These are phyloP conservation scores for Fraxinus greggii DNA, from an alignment of 305 asterid species.

Conservation along the genomic window DNA sequence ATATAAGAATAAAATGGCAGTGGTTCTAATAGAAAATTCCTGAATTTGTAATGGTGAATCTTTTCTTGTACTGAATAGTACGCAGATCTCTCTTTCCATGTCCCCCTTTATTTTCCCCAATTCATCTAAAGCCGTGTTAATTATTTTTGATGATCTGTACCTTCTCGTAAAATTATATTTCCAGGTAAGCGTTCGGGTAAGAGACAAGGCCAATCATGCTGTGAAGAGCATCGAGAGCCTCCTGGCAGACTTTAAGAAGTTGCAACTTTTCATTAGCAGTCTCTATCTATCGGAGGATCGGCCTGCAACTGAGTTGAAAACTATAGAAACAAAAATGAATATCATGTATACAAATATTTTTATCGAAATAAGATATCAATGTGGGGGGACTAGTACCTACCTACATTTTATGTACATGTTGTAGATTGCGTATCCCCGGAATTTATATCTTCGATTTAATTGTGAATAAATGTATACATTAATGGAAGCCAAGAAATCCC, in stretches of 20 bases:
- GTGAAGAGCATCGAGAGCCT: slow-evolving; percentile 42
- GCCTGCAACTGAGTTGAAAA: neutral
- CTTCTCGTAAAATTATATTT: neutral
- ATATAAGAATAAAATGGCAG: neutral
- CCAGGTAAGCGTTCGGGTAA: slow-evolving; percentile 51
- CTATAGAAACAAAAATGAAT: neutral
- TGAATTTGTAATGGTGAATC: neutral
- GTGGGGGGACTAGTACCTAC: neutral
- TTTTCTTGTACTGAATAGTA: neutral
- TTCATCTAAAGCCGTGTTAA: neutral
- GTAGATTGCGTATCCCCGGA: neutral
- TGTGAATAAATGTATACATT: neutral
- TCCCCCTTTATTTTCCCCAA: neutral
- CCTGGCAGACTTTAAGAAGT: slow-evolving; percentile 38
- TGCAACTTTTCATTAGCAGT: slow-evolving; percentile 38
- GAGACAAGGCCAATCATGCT: slow-evolving; percentile 37
- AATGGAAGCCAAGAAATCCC: neutral
- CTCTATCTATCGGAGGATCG: neutral
- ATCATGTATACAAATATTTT: neutral
- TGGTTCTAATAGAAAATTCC: neutral
- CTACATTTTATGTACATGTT: neutral
- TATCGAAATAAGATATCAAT: neutral
- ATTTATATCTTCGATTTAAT: neutral
- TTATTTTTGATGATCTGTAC: neutral
- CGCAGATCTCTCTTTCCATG: neutral